Base-by-base conservation (phyloP, 2,329 filamentous ascomycete genomes). In the Sarocladium brachiariae region DNA sequence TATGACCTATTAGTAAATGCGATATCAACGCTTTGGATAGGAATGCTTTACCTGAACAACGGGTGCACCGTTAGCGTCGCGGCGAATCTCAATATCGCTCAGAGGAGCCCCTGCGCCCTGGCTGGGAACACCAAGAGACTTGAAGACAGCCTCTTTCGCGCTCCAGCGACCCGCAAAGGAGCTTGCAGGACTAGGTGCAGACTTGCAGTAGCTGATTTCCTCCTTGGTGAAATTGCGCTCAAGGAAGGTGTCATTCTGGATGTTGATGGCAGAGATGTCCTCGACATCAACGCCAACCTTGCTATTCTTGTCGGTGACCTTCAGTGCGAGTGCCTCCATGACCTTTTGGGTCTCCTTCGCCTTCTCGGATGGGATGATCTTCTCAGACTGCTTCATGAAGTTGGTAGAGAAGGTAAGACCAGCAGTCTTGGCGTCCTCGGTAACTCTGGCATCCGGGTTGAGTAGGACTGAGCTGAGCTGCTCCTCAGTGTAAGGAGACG, bases 131-230 rank as follows among this genome's bases (percentile, higher is more conserved):
- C 91, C 90, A 13, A 99, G 77, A 33, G 89, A 90, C 81, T 99
- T 99, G 79, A 99, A 99, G 1, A 99, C 91, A 24, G 93, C 93
- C 72, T 99, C 93, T 75, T 99, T 99, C 31, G 93, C 93, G 61
- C 86, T 92, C 93, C 93, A 99, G 59, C 90, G 84, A 47, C 93
- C 93, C 4, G 92, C 89, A 70, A 96, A 99, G 49, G 89, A 95
- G 57, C 91, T 88, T 64, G 89, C 89, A 1, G 90, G 87, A 63
- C 80, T 85, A 5, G 89, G 73, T 14, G 89, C 85, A 63, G 85
- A 82, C 56, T 78, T 77, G 75, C 95, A 99, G 74, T 99, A 97
- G 25, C 80, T 77, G 60, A 91, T 87, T 72, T 99, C 93, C 47
- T 77, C 73, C 14, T 75, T 69, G 0, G 93, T 97, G 70, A 99